Evolutionary conservation across 345 rosid species (phyloP).

Genomic region (Adansonia digitata): DNA sequence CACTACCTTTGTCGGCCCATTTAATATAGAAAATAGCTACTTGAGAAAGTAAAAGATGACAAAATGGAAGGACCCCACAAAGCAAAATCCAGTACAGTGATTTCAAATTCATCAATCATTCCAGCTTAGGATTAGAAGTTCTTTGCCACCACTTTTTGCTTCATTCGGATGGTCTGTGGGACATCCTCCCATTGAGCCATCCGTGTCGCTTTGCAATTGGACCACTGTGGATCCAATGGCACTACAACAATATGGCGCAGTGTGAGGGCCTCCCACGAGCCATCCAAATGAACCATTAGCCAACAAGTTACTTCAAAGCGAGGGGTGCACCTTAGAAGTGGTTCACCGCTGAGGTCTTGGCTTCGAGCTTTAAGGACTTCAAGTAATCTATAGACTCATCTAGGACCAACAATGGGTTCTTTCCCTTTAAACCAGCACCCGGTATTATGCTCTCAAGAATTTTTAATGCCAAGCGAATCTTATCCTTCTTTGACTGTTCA

Average conservation of each 20-base stretch:
- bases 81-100: slow-evolving; percentile 17
- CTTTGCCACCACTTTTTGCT: too few relatives aligned
- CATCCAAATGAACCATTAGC: too few relatives aligned
- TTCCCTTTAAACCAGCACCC: slow-evolving; percentile 53
- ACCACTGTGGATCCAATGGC: too few relatives aligned
- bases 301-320: slow-evolving; percentile 7
- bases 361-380: slow-evolving; percentile 51
- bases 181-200: too few relatives aligned
- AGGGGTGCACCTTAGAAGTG: slow-evolving; percentile 12
- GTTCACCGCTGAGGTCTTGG: slow-evolving; percentile 37
- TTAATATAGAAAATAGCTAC: slow-evolving; percentile 39
- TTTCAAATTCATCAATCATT: slow-evolving; percentile 43
- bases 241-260: too few relatives aligned
- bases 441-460: slow-evolving; percentile 64
- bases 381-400: slow-evolving; percentile 72
- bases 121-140: slow-evolving; percentile 18
- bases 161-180: too few relatives aligned
- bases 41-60: slow-evolving; percentile 16
- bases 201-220: too few relatives aligned
- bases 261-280: too few relatives aligned
- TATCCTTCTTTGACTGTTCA: slow-evolving; percentile 37
- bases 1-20: slow-evolving; percentile 40
- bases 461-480: slow-evolving; percentile 31
- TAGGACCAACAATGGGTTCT: slow-evolving; percentile 52
- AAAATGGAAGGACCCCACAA: slow-evolving; percentile 25